Evolutionary conservation across 495 filamentous ascomycete genomes (phyloP), one percentile per base, ranked within the genome.

Genomic region (Penicillium goetzii): DNA sequence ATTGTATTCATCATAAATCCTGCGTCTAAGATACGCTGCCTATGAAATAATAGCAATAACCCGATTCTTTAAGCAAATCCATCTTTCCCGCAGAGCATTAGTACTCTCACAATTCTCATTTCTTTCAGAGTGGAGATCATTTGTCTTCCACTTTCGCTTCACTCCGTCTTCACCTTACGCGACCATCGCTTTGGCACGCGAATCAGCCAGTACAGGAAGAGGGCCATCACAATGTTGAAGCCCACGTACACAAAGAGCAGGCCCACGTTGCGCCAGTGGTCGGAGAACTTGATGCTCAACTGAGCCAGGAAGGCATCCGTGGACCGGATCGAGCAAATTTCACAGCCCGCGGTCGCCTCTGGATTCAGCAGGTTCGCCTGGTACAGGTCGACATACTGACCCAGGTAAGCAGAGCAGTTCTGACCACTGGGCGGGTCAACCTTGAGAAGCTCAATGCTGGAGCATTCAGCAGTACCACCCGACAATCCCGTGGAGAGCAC

Each of bases 171-270:
- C 58, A 68, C 66, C 52, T 83, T 80, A 6, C 67, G 70, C 10
- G 70, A 68, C 68, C 77, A 80, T 63, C 80, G 85, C 83, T 92
- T 93, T 17, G 91, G 90, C 56, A 96, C 89, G 7, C 92, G 80
- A 8, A 85, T 82, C 57, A 93, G 72, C 89, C 90, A 96, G 76
- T 96, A 97, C 19, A 97, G 70, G 45, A 83, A 79, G 21, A 94
- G 70, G 0, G 91, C 92, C 25, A 73, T 88, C n/a, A 78, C 68
- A 60, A 93, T 75, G 72, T 97, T 97, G 76, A 95, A 91, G n/a
- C 83, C 74, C 58, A 94, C 81, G 68, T 88, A 96, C 0, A 78
- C 86, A 75, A 82, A 94, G 64, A 89, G 72, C 30, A 90, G 75
- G 14, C 89, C 90, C 61, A 92, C 87, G 69, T 92, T 88, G 56